phyloP scores from a whole-genome alignment of 495 filamentous ascomycete species.

The Aspergillus diversus region DNA sequence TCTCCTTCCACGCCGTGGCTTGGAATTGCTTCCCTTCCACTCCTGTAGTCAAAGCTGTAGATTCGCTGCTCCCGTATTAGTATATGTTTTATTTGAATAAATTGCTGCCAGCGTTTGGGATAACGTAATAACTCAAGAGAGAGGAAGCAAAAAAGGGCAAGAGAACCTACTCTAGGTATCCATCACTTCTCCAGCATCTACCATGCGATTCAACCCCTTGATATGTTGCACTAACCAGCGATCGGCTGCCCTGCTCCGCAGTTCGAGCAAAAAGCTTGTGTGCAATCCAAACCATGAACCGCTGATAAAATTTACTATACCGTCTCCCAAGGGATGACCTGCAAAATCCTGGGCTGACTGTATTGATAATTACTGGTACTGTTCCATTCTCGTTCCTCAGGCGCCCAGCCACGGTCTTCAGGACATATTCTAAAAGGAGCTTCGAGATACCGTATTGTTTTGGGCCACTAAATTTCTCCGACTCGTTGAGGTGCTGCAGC shows the following conservation, averaged over 20 bases:
- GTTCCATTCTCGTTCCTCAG: conserved; percentile 39
- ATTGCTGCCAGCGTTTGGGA: neutral
- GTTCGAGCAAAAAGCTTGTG: conserved; percentile 50
- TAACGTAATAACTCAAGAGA: conserved; percentile 9
- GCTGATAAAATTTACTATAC: conserved; percentile 42
- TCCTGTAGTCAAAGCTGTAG: conserved; percentile 38
- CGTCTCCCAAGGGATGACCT: conserved; percentile 44
- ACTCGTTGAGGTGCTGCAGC: conserved; percentile 39
- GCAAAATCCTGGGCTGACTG: conserved; percentile 50
- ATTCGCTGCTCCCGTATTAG: conserved; percentile 37
- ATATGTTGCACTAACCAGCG: conserved; percentile 53
- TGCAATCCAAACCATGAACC: conserved; percentile 39
- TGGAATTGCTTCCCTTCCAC: conserved; percentile 39
- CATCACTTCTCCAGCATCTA: conserved; percentile 53
- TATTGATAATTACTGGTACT: conserved; percentile 48
- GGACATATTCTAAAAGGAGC: conserved; percentile 50
- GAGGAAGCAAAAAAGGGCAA: neutral
- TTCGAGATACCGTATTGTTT: conserved; percentile 53
- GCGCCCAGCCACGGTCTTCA: conserved; percentile 39
- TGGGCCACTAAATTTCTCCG: conserved; percentile 31
- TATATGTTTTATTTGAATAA: neutral
- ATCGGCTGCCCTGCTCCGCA: conserved; percentile 53
- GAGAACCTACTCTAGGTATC: conserved; percentile 45
- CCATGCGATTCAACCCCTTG: conserved; percentile 55
- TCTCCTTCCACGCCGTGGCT: conserved; percentile 46